Evolutionary conservation across 148 eudicot species (phyloP), one percentile per base, ranked within the genome.

Genomic region (Selenicereus undatus): DNA sequence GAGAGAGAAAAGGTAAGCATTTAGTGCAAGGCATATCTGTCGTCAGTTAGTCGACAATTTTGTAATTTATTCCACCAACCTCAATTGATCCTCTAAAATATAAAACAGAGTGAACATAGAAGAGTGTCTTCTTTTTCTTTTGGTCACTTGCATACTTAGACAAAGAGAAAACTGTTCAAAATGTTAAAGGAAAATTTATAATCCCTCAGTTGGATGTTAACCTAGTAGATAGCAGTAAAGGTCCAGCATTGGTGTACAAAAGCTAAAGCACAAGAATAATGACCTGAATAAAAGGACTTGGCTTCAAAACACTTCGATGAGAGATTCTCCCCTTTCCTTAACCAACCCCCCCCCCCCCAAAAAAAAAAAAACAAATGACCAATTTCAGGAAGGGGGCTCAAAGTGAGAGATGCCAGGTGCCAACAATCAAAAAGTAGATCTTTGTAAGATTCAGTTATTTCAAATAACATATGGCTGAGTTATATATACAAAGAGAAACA

Each of bases 41-140:
- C 39, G 45, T 81, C 69, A 84, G 65, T 43, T 81, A 60, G 62
- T 82, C 22, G 16, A 52, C 26, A 26, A 78, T 76, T 79, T 48
- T 74, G 81, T 83, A 30, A 24, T 36, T 29, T 51, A 42, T 36
- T 8, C 64, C 17, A 6, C 8, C 18, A 71, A 16, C 58, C 21
- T 83, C 22, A 75, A 54, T 51, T 79, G 70, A 35, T 80, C 26
- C 69, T 54, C 20, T 73, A 42, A 4, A 42, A 1, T 7, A 30
- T 24, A 18, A 72, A 56, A 36, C 36, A 79, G 16, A 39, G 27
- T 14, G 27, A 54, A 75, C 42, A 75, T 29, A 35, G 32, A 30
- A 14, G 22, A 74, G 64, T 52, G 21, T 75, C 30, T 54, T 52
- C 60, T 48, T 26, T 64, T 27, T 48, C 76, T 54, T 27, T 51